Evolutionary conservation across 83 land plant genomes (phyloP).

Genomic region (Larix sibirica): DNA sequence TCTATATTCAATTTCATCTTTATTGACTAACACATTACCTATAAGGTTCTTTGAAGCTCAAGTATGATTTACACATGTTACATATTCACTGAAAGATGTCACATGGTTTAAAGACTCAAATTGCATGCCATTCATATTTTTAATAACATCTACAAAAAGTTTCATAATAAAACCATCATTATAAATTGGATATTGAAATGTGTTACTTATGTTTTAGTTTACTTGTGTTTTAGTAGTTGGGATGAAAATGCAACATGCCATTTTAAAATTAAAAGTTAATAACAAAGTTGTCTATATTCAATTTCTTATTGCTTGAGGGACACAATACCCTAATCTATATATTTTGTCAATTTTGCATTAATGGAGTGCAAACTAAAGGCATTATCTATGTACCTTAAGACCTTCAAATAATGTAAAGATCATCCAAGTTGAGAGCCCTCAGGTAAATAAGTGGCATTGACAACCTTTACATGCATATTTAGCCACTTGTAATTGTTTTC

Average conservation of each 20-base stretch:
- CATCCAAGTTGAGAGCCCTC: conserved; percentile 33
- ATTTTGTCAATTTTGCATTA: conserved; percentile 41
- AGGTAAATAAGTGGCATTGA: conserved; percentile 28
- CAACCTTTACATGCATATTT: conserved; percentile 47
- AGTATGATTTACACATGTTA: neutral
- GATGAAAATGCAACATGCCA: neutral
- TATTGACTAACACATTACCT: conserved; percentile 35
- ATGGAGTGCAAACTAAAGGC: conserved; percentile 42
- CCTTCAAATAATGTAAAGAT: conserved; percentile 25
- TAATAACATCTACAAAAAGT: conserved; percentile 8
- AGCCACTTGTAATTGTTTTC: conserved; percentile 58
- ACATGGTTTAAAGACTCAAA: neutral
- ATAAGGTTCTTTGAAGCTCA: neutral
- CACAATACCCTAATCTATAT: conserved; percentile 32
- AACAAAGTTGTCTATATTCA: conserved; percentile 29
- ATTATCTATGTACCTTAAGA: conserved; percentile 33
- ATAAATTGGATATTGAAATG: neutral
- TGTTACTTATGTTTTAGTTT: no score
- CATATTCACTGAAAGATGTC: neutral
- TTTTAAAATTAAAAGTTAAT: neutral
- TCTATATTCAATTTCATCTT: conserved; percentile 34
- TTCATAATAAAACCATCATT: neutral
- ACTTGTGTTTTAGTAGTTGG: neutral
- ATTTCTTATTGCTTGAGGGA: conserved; percentile 33
- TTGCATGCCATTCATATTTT: neutral